Evolutionary conservation across 805 yeast genomes (phyloP), one percentile per base, ranked within the genome.

Genomic region (Starmera caribaea): DNA sequence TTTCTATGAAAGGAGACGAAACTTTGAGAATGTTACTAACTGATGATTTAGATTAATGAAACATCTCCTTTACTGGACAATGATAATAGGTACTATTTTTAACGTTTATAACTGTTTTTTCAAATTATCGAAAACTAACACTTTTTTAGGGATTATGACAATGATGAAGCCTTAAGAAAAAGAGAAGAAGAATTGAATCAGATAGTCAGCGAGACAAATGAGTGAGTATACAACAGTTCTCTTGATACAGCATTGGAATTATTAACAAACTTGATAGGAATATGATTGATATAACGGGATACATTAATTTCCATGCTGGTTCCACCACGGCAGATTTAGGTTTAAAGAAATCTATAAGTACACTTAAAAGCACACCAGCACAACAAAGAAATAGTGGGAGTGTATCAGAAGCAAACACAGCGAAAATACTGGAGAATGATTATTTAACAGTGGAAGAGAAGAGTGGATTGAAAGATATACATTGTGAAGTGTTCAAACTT

Each of bases 181-280:
- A 55, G 77, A 44, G 74, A 71, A 44, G 67, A 63, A 35, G 75
- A 71, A 44, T 54, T 71, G 34, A 66, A 65, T 40, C 51, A 54
- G 21, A 70, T 71, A 13, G 77, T 71, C 36, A 65, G 65, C 45
- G 74, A 69, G 27, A 54, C 59, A 4, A 54, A 49, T 32, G 58
- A 55, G 45, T 42, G 30, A 38, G 44, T 41, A 26, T 16, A 15
- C 11, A 9, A 21, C 12, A 13, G 16, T 17, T 36, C 12, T 16
- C 5, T 3, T 31, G 6, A 3, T 31, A 15, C 8, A 13, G 15
- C 24, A 32, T 29, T 7, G 5, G 13, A 32, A 8, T 5, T 32
- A 30, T 37, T 31, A 38, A 31, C 41, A 24, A 9, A 5, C 27
- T 13, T 21, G 26, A 21, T 14, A 38, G 43, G 41, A 45, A 47